Base-by-base conservation (phyloP, 495 filamentous ascomycete genomes). In the Jackrogersella multiformis region DNA sequence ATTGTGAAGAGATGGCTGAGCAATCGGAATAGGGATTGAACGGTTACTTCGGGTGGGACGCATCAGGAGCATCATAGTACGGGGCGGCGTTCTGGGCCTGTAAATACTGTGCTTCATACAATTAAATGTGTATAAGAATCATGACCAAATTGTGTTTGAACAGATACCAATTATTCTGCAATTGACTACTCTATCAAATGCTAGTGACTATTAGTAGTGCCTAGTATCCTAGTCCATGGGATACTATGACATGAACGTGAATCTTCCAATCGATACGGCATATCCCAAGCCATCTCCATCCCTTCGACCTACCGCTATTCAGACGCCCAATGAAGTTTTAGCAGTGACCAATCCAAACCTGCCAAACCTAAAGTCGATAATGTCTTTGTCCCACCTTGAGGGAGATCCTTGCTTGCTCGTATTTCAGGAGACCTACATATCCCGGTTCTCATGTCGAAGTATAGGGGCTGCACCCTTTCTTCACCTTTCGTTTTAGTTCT, bases 1-100 rank as follows among this genome's bases (percentile, higher is more conserved):
- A 81, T 90, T 28, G 78, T 97, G 36, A 88, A 87, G 74, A 82
- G 96, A 68, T 99, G 93, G 88, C 82, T 90, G 18, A 87, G 89
- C 32, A 97, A 97, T 76, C 84, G 94, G 24, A 93, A 81, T 68
- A 73, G 73, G 24, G 68, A 71, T 57, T 71, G 24, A 64, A 6
- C 32, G 16, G 3, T 26, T 10, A 58, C 1, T 45, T 54, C 23
- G 12, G 44, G 23, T 34, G 16, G 41, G 12, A 30, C 42, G 56
- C 51, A 55, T 58, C 18, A 28, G 23, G 35, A 48, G 30, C 36
- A 38, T 13, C 16, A 49, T 42, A 48, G 32, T 28, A 60, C 49
- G 1, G 23, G 30, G 8, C 24, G 56, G 41, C 21, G 64, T 61
- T 56, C 8, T 9, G 28, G 52, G 20, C 44, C 13, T 9, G 13